Evolutionary conservation across 257 asterid genomes (phyloP).

Genomic region (Fraxinus pennsylvanica): DNA sequence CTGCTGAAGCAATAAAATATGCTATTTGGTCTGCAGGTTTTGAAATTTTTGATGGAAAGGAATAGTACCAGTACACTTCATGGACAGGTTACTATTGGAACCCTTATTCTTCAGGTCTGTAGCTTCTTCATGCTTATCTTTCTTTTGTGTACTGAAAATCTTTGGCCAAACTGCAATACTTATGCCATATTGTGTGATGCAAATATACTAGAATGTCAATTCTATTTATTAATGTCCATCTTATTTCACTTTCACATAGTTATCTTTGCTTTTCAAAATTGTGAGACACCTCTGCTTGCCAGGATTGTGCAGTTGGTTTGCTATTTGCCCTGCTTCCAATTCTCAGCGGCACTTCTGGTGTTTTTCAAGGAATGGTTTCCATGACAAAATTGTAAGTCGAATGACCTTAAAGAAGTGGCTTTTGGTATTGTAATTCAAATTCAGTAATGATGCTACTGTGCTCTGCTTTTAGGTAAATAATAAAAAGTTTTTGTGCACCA

Average conservation of each 20-base stretch:
- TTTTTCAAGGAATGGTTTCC: slow-evolving; percentile 71
- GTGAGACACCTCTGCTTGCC: slow-evolving; percentile 40
- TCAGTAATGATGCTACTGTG: slow-evolving; percentile 18
- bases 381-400: slow-evolving; percentile 66
- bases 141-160: slow-evolving; percentile 15
- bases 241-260: slow-evolving; percentile 17
- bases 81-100: slow-evolving; percentile 88
- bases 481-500: background rate
- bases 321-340: slow-evolving; percentile 86
- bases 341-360: slow-evolving; percentile 84
- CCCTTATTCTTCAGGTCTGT: slow-evolving; percentile 72
- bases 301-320: slow-evolving; percentile 90
- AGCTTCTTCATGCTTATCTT: slow-evolving; percentile 22
- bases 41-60: slow-evolving; percentile 83
- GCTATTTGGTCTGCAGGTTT: slow-evolving; percentile 52
- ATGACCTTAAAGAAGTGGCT: slow-evolving; percentile 12
- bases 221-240: slow-evolving; percentile 17
- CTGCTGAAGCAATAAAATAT: slow-evolving; percentile 24
- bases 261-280: slow-evolving; percentile 22
- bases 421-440: slow-evolving; percentile 18
- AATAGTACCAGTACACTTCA: slow-evolving; percentile 61
- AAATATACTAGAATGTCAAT: slow-evolving; percentile 11
- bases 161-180: slow-evolving; percentile 19
- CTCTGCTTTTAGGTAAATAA: slow-evolving; percentile 10
- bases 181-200: slow-evolving; percentile 19